Conservation (phyloP, 345 rosid species). For the Kernera saxatilis region DNA sequence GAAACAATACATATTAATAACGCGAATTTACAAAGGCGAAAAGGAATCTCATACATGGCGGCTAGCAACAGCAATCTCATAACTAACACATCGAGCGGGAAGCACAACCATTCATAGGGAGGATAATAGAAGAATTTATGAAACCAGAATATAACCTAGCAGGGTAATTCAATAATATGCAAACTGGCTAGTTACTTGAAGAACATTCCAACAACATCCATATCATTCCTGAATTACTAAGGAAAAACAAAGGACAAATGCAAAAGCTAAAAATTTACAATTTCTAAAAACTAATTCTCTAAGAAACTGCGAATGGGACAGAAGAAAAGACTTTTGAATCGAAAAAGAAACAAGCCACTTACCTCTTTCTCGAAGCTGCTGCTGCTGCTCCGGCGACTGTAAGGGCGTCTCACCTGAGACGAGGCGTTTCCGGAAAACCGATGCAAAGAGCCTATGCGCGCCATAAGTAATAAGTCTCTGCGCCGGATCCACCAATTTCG, state of each 20-base stretch:
- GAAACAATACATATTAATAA: constrained; percentile 5
- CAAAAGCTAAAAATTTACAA: neutral
- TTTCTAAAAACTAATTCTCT: neutral
- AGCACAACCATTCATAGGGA: neutral
- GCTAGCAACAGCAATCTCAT: neutral
- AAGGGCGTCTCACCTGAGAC: constrained; percentile 29
- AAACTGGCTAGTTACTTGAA: neutral
- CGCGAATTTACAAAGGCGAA: neutral
- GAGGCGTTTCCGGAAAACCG: constrained; percentile 73
- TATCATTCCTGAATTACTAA: neutral
- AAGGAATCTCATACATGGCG: neutral
- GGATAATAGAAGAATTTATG: neutral
- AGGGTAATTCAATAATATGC: neutral
- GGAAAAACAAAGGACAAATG: neutral
- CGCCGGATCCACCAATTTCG: constrained; percentile 91
- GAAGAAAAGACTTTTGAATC: neutral
- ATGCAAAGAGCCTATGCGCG: constrained; percentile 70
- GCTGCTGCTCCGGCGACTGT: constrained; percentile 25
- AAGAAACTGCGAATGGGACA: neutral
- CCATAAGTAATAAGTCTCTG: constrained; percentile 67
- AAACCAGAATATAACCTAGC: neutral
- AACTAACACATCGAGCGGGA: neutral
- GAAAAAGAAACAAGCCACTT: neutral
- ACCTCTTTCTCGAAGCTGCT: constrained; percentile 42
- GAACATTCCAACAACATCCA: neutral